Conservation (phyloP, 2,329 filamentous ascomycete genomes). For the Magnaporthales sp. region DNA sequence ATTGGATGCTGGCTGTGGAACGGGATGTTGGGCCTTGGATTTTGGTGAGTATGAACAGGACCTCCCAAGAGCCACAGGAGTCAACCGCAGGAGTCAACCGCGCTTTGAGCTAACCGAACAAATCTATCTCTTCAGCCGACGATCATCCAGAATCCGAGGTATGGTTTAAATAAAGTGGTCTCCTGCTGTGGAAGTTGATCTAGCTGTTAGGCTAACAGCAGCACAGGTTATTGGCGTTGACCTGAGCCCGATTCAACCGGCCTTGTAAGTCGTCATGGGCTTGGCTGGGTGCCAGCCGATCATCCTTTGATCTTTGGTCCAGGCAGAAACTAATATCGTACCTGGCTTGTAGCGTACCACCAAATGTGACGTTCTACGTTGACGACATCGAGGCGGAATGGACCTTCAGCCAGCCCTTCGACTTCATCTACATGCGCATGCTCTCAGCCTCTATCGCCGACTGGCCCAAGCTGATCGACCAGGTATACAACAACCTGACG, state of each 20-base stretch:
- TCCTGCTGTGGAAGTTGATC: neutral
- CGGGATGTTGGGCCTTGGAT: conserved; percentile 5
- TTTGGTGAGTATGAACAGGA: neutral
- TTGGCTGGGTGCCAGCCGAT: neutral
- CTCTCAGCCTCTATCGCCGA: conserved; percentile 11
- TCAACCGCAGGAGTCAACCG: neutral
- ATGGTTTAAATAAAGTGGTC: neutral
- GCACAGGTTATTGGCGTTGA: conserved; percentile 13
- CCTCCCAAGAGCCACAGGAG: neutral
- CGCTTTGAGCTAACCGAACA: neutral
- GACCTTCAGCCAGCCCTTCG: conserved; percentile 11
- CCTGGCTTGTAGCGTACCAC: conserved; percentile 8
- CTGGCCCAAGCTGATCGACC: conserved; percentile 12
- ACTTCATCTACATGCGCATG: conserved; percentile 12
- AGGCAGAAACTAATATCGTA: neutral
- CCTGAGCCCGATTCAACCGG: conserved; percentile 13
- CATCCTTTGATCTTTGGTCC: no score
- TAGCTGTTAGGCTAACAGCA: neutral
- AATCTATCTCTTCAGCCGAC: neutral
- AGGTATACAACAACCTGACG: conserved; percentile 12
- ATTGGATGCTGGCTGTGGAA: conserved; percentile 5
- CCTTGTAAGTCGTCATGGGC: conserved; percentile 3
- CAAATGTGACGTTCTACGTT: conserved; percentile 14
- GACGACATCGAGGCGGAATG: conserved; percentile 14
- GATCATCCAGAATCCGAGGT: conserved; percentile 5